Evolutionary conservation across 768 basidiomycete genomes (phyloP), one percentile per base, ranked within the genome.

Genomic region (Pilatotrama ljubarskyi): DNA sequence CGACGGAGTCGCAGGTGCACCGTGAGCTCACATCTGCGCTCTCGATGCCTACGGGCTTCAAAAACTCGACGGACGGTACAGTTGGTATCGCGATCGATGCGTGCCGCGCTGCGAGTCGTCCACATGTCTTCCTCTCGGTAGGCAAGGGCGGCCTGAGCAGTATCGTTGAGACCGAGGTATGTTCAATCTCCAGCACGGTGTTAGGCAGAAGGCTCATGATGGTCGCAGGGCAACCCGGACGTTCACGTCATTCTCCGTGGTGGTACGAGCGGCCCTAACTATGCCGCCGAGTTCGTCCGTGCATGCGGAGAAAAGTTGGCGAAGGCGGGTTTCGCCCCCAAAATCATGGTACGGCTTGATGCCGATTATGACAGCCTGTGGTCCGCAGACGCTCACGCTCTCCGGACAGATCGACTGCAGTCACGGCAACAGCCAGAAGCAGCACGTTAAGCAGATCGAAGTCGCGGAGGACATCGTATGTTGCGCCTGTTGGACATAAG

Each of bases 11-110:
- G 4, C 90, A 96, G 72, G 92, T 96, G 15, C 94, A 96, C 70
- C 87, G 94, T 46, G 94, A 96, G 74, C 80, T 96, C 15, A 84
- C 85, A 10, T 90, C 87, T 5, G 91, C 87, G 1, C 78, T 96
- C n/a, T 93, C 91, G 15, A 94, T 96, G 91, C 90, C 92, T 2
- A 93, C 95, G 5, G 97, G 97, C 8, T 98, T 99, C 85, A 99
- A 99, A 77, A 99, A 99, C 69, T 92, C 92, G 11, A 98, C 96
- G 1, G 97, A 98, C 67, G 97, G 97, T 38, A 88, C 87, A 26
- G 84, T 96, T 42, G 85, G 87, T 49, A 91, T 98, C 64, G 95
- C 97, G 0, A 83, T 98, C 44, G 95, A 99, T 74, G 96, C 96
- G 2, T 98, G 95, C 75, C 85, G 95, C 36, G 92, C 96, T 15